Evolutionary conservation across 805 yeast species (phyloP).

Genomic region (Pichia scutulata): DNA sequence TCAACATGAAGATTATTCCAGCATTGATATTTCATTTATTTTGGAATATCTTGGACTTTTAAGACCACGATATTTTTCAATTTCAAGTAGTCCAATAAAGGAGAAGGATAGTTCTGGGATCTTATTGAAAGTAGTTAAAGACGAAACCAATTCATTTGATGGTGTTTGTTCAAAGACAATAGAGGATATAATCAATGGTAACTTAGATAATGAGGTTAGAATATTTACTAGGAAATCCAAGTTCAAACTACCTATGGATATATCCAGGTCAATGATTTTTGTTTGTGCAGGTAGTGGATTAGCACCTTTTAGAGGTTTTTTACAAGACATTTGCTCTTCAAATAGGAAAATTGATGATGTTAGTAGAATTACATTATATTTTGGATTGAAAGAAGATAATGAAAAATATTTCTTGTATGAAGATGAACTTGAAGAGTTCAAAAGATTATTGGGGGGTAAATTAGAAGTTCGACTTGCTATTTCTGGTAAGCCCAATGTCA

Average conservation of each 20-base stretch:
- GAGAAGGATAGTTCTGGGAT: slow-evolving; percentile 59
- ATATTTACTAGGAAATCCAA: slow-evolving; percentile 83
- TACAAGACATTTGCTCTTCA: slow-evolving; percentile 51
- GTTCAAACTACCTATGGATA: slow-evolving; percentile 80
- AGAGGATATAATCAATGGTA: slow-evolving; percentile 50
- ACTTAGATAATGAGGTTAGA: slow-evolving; percentile 51
- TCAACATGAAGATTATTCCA: slow-evolving; percentile 49
- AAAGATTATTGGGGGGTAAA: slow-evolving; percentile 38
- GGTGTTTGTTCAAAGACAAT: slow-evolving; percentile 88
- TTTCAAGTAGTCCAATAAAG: slow-evolving; percentile 66
- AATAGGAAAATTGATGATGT: slow-evolving; percentile 23
- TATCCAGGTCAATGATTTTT: slow-evolving; percentile 74
- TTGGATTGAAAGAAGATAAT: slow-evolving; percentile 46
- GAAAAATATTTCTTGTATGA: slow-evolving; percentile 66
- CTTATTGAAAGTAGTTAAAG: slow-evolving; percentile 78
- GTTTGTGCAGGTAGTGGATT: slow-evolving; percentile 96
- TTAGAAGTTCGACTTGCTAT: slow-evolving; percentile 72
- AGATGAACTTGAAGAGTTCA: slow-evolving; percentile 73
- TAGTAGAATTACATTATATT: slow-evolving; percentile 67
- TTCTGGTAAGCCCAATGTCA: slow-evolving; percentile 43
- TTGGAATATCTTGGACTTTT: slow-evolving; percentile 70
- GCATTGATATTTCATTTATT: slow-evolving; percentile 73
- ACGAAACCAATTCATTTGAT: slow-evolving; percentile 31
- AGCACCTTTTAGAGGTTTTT: slow-evolving; percentile 91
- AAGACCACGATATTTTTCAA: slow-evolving; percentile 89